phyloP scores from a whole-genome alignment of 2,329 filamentous ascomycete genomes.

The Microdochium bolleyi region DNA sequence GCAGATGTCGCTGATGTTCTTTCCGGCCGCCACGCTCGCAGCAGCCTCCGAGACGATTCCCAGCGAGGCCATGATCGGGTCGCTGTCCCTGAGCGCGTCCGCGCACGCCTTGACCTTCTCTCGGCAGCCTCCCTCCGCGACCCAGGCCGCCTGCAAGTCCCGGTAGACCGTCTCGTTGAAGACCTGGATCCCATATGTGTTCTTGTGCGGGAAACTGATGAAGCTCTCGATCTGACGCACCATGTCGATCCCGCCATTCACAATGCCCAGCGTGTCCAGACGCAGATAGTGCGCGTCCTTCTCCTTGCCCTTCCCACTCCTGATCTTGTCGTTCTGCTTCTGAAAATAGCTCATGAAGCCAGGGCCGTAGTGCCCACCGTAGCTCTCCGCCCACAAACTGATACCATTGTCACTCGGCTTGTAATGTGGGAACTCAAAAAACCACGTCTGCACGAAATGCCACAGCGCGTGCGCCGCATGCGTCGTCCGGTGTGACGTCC shows the following conservation, averaged over 20 bases:
- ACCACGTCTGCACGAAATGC: conserved; percentile 53
- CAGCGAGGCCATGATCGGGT: neutral
- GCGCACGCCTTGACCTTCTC: conserved; percentile 1
- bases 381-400: conserved; percentile 23
- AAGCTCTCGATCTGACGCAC: conserved; percentile 31
- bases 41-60: neutral
- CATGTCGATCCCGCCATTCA: conserved; percentile 49
- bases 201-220: conserved; percentile 35
- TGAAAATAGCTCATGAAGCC: conserved; percentile 19
- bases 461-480: conserved; percentile 47
- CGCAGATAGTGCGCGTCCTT: conserved; percentile 18
- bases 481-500: conserved; percentile 37
- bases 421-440: conserved; percentile 46
- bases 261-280: conserved; percentile 38
- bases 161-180: conserved; percentile 3
- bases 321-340: conserved; percentile 21
- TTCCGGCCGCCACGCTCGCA: neutral
- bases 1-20: neutral
- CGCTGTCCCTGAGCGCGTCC: conserved; percentile 3
- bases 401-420: conserved; percentile 51
- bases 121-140: conserved; percentile 2
- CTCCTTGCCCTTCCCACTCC: conserved; percentile 18
- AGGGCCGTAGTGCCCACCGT: conserved; percentile 24
- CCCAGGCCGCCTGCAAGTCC: conserved; percentile 1
- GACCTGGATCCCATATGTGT: conserved; percentile 3